A percentile compares a stretch with the other conserved stretches of the same genome.
phyloP scores from a whole-genome alignment of 129 eudicot genomes.

The Flaveria ramosissima region DNA sequence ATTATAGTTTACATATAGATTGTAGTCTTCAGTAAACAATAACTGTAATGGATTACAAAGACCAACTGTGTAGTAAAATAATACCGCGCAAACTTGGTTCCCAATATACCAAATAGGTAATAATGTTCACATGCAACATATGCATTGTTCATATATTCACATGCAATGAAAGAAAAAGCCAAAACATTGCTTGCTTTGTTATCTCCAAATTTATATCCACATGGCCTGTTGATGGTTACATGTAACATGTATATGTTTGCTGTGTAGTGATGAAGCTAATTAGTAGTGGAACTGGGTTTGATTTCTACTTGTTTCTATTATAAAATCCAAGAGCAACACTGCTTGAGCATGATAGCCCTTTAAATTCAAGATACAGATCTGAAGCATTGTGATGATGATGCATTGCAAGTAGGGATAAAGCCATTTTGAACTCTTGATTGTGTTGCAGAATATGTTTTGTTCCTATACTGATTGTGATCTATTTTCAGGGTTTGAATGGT shows the following conservation, averaged over 20 bases:
- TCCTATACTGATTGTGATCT: constrained; percentile 22
- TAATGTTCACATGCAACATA: background rate
- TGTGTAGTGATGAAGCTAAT: background rate
- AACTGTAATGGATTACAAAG: no score
- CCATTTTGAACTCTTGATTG: constrained; percentile 23
- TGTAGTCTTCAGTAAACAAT: no score
- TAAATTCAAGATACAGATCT: background rate
- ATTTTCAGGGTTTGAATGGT: background rate
- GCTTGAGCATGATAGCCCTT: constrained; percentile 9
- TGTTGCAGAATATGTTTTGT: constrained; percentile 30
- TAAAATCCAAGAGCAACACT: constrained; percentile 24
- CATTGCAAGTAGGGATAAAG: constrained; percentile 24
- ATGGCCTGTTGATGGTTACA: no score
- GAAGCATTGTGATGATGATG: constrained; percentile 22
- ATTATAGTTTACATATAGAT: no score
- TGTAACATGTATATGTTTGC: background rate
- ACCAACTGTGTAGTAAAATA: no score
- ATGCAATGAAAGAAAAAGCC: background rate
- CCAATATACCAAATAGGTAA: background rate
- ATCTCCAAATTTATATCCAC: background rate
- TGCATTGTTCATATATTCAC: background rate
- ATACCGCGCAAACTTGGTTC: no score
- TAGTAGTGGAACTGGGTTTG: background rate
- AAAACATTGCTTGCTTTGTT: background rate
- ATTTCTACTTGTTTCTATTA: constrained; percentile 15